Conservation (phyloP, 768 basidiomycete genomes). For the Tylopilus rubrobrunneus region DNA sequence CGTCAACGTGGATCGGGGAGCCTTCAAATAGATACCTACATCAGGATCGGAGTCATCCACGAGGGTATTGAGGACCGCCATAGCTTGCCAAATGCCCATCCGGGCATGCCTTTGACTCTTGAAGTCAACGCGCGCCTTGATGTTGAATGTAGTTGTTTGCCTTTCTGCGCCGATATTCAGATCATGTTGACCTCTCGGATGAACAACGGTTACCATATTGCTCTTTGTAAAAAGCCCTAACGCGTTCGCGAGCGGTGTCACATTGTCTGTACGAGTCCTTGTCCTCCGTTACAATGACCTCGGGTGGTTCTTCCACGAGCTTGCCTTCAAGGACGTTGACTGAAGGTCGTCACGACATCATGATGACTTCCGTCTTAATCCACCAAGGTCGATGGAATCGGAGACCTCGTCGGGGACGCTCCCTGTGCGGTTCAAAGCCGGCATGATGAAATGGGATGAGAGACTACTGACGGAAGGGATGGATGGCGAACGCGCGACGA, state of each 20-base stretch:
- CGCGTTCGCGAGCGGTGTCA: conserved; percentile 70
- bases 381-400: conserved; percentile 49
- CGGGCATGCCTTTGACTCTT: conserved; percentile 60
- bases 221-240: conserved; percentile 73
- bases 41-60: conserved; percentile 92
- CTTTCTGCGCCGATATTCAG: conserved; percentile 51
- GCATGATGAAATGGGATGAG: conserved; percentile 15
- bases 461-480: neutral
- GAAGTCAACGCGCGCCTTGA: conserved; percentile 72
- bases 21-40: conserved; percentile 33
- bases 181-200: neutral
- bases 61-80: conserved; percentile 81
- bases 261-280: conserved; percentile 70
- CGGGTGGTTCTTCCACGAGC: conserved; percentile 53
- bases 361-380: conserved; percentile 7
- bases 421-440: conserved; percentile 26
- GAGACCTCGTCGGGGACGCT: conserved; percentile 39
- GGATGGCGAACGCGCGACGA: conserved; percentile 8
- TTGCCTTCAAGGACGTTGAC: conserved; percentile 69
- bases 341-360: conserved; percentile 20
- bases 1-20: conserved; percentile 7
- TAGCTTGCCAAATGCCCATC: conserved; percentile 87
- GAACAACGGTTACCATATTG: conserved; percentile 56
- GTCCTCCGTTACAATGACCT: conserved; percentile 58
- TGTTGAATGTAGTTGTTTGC: conserved; percentile 83